Evolutionary conservation across 495 filamentous ascomycete genomes (phyloP), one percentile per base, ranked within the genome.

Genomic region (Amphirosellinia nigrospora): DNA sequence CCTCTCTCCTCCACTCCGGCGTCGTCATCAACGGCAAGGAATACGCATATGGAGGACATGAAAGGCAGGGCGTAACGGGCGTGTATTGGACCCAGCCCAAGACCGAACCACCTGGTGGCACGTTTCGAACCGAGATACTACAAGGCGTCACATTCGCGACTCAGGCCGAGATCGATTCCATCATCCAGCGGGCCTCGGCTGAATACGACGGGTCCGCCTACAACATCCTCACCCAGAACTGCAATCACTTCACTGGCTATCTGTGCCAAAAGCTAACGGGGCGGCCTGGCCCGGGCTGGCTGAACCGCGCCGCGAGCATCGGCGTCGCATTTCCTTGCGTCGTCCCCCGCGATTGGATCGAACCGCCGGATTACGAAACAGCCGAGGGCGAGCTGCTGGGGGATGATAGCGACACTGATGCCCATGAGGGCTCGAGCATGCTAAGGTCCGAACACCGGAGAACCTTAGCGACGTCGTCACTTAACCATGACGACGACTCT

Each of bases 41-140:
- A 81, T 95, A 94, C 75, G 92, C 92, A 4, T 95, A 89, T 73
- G 92, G 92, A n/a, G 92, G 92, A 0, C 92, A 95, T 76, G 87
- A 91, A 73, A 81, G 82, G 55, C 86, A 74, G n/a, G 84, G 84
- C 5, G 75, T 88, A 43, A 92, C 89, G 7, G 92, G 92, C 36
- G 92, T 94, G 8, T 95, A 94, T 79, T 92, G 87, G 87, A 94
- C 91, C 9, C 86, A 82, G 69, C 92, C 92, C 0, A 80, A 82
- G 60, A 84, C 83, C 2, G 88, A 90, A 36, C 91, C 91, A 1
- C 91, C 92, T 0, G 92, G 92, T 7, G 91, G 88, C 16, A 92
- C 89, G 3, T 94, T 92, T 79, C 82, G 86, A 52, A 84, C 80
- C 74, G 86, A 90, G 72, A 86, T 94, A 43, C 82, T 93, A 9